phyloP scores from a whole-genome alignment of 805 yeast species.

The Suhomyces faveliae region DNA sequence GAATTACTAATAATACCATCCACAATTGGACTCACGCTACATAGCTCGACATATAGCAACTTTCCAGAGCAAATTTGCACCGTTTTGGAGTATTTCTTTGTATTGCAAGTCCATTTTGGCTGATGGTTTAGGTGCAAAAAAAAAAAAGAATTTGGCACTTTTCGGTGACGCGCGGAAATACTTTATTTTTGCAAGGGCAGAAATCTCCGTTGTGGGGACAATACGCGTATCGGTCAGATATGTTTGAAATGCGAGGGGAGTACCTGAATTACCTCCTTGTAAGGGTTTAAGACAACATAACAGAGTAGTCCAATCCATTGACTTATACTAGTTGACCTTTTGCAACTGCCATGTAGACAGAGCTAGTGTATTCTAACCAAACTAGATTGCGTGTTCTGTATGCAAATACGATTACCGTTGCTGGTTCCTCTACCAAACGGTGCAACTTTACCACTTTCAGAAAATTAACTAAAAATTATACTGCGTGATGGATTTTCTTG shows the following conservation, averaged over 20 bases:
- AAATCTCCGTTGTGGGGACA: slow-evolving; percentile 1
- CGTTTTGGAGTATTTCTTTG: neutral
- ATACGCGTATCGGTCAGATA: neutral
- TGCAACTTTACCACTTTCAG: neutral
- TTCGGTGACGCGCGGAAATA: neutral
- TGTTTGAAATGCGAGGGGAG: neutral
- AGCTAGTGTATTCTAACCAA: neutral
- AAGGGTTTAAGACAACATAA: neutral
- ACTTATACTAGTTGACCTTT: neutral
- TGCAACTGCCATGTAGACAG: neutral
- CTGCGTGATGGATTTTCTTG: neutral
- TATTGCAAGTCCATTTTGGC: neutral
- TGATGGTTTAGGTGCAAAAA: slow-evolving; percentile 3
- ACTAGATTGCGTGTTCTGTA: neutral
- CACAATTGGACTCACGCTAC: neutral
- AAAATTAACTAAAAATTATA: neutral
- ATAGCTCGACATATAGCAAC: neutral
- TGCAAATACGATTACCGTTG: neutral
- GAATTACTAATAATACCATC: neutral
- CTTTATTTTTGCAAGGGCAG: neutral
- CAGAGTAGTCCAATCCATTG: neutral
- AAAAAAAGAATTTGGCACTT: neutral
- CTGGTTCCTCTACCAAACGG: neutral
- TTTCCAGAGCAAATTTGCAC: neutral
- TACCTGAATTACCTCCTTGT: neutral